These are phyloP conservation scores for Tolypocladium nubicola DNA, from an alignment of 2,329 filamentous ascomycete genomes.

Conservation along the genomic window DNA sequence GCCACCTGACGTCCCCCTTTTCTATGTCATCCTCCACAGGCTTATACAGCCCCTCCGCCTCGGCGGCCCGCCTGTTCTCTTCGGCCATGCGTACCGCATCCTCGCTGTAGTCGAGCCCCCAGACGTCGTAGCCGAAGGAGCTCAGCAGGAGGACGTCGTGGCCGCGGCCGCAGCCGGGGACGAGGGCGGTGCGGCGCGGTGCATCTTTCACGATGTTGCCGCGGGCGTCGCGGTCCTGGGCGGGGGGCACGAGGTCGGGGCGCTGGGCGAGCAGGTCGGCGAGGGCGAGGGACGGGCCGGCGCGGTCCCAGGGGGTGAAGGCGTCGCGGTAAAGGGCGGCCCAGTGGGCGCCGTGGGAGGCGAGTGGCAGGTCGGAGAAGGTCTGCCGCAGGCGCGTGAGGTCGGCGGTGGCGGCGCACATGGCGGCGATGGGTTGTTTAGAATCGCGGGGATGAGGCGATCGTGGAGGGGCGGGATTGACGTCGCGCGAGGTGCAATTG, in stretches of 20 bases:
- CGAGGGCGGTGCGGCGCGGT: slow-evolving; percentile 41
- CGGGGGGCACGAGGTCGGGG: slow-evolving; percentile 29
- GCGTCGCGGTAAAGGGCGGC: slow-evolving; percentile 34
- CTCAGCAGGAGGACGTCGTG: slow-evolving; percentile 71
- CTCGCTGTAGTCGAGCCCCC: slow-evolving; percentile 59
- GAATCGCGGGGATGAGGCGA: neutral
- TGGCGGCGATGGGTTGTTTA: neutral
- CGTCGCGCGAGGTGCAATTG: neutral
- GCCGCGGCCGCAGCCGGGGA: slow-evolving; percentile 74
- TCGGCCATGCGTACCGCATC: slow-evolving; percentile 33
- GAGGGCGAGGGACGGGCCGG: slow-evolving; percentile 41
- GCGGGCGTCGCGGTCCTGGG: slow-evolving; percentile 20
- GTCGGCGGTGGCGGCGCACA: slow-evolving; percentile 13
- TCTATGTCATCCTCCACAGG: slow-evolving; percentile 24
- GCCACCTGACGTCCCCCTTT: slow-evolving; percentile 43
- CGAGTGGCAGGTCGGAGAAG: slow-evolving; percentile 22
- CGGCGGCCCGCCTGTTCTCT: slow-evolving; percentile 27
- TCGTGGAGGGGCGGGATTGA: neutral
- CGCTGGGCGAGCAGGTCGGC: slow-evolving; percentile 37
- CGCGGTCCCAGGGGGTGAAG: slow-evolving; percentile 46
- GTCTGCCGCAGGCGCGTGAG: slow-evolving; percentile 17
- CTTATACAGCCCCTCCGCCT: slow-evolving; percentile 31
- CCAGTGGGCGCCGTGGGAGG: slow-evolving; percentile 31
- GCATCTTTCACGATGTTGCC: slow-evolving; percentile 15
- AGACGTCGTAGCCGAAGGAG: slow-evolving; percentile 65